Evolutionary conservation across 2,329 filamentous ascomycete genomes (phyloP).

Genomic region (Alternaria sp.): DNA sequence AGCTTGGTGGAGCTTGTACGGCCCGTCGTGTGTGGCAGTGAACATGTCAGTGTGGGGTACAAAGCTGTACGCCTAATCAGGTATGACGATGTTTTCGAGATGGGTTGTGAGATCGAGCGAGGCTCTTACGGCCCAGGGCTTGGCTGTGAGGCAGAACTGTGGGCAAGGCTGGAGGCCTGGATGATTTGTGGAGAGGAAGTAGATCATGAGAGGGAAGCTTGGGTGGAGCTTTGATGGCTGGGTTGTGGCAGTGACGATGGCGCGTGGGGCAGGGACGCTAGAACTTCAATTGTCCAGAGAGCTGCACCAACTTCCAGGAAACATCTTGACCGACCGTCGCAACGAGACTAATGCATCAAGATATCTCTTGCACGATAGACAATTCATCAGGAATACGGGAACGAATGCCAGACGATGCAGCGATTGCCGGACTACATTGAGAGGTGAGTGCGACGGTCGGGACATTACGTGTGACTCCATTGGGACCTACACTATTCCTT

Average conservation of each 20-base stretch:
- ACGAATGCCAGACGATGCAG: background rate
- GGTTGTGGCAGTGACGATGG: background rate
- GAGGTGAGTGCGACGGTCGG: background rate
- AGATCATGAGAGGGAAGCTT: background rate
- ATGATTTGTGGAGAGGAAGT: background rate
- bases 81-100: background rate
- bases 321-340: background rate
- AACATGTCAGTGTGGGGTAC: background rate
- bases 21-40: background rate
- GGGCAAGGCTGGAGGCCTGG: background rate
- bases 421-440: background rate
- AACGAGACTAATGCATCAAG: background rate
- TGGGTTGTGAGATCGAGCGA: background rate
- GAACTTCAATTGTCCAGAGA: background rate
- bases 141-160: background rate
- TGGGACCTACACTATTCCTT: background rate
- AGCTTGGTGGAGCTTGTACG: background rate
- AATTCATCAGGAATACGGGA: accelerated
- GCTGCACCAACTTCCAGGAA: background rate
- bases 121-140: background rate
- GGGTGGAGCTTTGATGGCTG: background rate
- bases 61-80: background rate
- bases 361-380: background rate
- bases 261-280: background rate
- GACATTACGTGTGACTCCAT: background rate